A percentile compares a stretch with the other conserved stretches of the same genome.
These are phyloP conservation scores for Diaporthe vexans DNA, from an alignment of 2,329 filamentous ascomycete genomes.

Conservation along the genomic window DNA sequence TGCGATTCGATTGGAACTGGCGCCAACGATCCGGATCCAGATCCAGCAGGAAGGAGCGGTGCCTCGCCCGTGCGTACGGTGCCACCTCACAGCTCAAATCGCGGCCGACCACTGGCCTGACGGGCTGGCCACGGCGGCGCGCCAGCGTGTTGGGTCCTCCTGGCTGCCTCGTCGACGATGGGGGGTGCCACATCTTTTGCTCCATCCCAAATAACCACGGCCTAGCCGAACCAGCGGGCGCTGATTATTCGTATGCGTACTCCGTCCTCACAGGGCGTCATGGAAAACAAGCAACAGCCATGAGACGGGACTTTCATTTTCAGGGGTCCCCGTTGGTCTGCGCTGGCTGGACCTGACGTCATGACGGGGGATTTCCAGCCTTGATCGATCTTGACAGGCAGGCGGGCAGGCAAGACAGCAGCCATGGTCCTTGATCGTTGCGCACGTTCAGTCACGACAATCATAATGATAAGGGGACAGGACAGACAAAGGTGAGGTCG, in stretches of 20 bases:
- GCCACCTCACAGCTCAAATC: constrained; percentile 26
- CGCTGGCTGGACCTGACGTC: constrained; percentile 31
- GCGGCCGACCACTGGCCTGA: constrained; percentile 9
- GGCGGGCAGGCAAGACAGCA: not conserved
- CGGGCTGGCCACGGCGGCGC: constrained; percentile 6
- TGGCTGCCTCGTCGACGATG: constrained; percentile 3
- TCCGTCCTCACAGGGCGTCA: not conserved
- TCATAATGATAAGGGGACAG: too few relatives aligned
- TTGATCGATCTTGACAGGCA: not conserved
- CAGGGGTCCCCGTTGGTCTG: not conserved
- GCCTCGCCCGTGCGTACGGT: constrained; percentile 30
- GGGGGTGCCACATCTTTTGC: constrained; percentile 3
- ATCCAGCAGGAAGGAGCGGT: constrained; percentile 33
- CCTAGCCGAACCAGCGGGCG: not conserved
- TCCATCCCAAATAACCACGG: not conserved
- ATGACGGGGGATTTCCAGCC: constrained; percentile 21
- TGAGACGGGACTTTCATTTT: not conserved
- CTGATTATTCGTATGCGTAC: constrained; percentile 17
- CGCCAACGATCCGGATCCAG: constrained; percentile 28
- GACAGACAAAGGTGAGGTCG: constrained; percentile 11
- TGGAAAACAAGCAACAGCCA: constrained; percentile 5
- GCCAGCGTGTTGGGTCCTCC: constrained; percentile 4
- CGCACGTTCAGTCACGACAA: not conserved
- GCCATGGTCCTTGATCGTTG: constrained; percentile 5
- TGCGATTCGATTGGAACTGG: constrained; percentile 21